Evolutionary conservation across 176 grass and related monocot species (phyloP).

Genomic region (Typha latifolia): DNA sequence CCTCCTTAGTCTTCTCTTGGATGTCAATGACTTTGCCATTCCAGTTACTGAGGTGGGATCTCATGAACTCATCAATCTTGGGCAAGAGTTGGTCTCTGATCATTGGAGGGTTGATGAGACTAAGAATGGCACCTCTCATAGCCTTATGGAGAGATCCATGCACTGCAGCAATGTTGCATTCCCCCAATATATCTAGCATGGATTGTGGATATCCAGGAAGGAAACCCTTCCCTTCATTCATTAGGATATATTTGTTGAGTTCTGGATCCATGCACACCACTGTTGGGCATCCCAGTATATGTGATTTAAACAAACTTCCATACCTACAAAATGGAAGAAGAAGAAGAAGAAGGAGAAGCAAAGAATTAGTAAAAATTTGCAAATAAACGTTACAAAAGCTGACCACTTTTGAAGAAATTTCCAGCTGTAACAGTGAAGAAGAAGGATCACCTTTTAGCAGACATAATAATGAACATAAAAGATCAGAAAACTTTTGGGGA

Average conservation of each 20-base stretch:
- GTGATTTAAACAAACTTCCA: constrained; percentile 77
- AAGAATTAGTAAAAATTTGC: not conserved
- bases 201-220: constrained; percentile 94
- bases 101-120: constrained; percentile 44
- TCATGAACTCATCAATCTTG: constrained; percentile 89
- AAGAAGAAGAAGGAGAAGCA: not conserved
- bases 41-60: constrained; percentile 51
- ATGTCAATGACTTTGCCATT: constrained; percentile 55
- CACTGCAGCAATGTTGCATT: constrained; percentile 83
- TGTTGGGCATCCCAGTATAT: constrained; percentile 94
- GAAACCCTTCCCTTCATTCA: constrained; percentile 58
- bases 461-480: constrained; percentile 24
- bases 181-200: constrained; percentile 79
- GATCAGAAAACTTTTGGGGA: constrained; percentile 18
- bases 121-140: constrained; percentile 74
- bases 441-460: constrained; percentile 51
- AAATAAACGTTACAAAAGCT: not conserved
- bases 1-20: constrained; percentile 97
- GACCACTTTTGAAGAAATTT: too few relatives aligned
- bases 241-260: constrained; percentile 61
- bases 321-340: constrained; percentile 35
- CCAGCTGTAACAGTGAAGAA: constrained; percentile 45
- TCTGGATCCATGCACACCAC: constrained; percentile 97
- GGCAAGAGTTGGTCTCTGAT: constrained; percentile 57
- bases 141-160: constrained; percentile 66